Base-by-base conservation (phyloP, 495 filamentous ascomycete genomes). In the Daldinia bambusicola region DNA sequence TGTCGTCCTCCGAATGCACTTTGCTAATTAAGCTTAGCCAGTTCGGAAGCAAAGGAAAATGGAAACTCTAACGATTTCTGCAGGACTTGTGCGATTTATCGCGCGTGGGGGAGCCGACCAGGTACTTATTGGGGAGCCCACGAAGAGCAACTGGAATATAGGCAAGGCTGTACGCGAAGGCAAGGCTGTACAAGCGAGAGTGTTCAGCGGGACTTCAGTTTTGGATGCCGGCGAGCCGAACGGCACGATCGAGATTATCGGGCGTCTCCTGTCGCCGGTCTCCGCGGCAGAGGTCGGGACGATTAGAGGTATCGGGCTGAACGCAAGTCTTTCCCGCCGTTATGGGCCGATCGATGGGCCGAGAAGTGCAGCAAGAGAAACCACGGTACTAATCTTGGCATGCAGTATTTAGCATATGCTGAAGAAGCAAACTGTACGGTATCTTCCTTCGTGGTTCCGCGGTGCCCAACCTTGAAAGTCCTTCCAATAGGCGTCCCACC, bases 11-110 rank as follows among this genome's bases (percentile, higher is more conserved):
- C 9, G 9, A n/a, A 18, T 9, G 8, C 43, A 48, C 41, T 48
- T 48, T 4, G 9, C 16, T 20, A 20, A 16, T 6, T 20, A 1
- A 26, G 50, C 20, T 13, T 16, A 52, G 48, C 2, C 34, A 36
- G 34, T 10, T 36, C 6, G 34, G 2, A 26, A 26, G 26, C 32
- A 36, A 6, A 36, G 7, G 34, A 36, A 48, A 22, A 48, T 16
- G 8, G 43, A 20, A 48, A 22, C 12, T 22, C 7, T 40, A 14
- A 43, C 22, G n/a, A 32, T 36, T 55, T 45, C 8, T 14, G 16
- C 65, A 89, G 87, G 87, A 74, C 81, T 89, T 72, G 85, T 89
- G 69, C 85, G 88, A 60, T 89, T 89, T 67, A 77, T 83, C 50
- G 84, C 88, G 62, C 86, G 84, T 75, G 85, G 22, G 22, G 50